Evolutionary conservation across 148 eudicot genomes (phyloP), one percentile per base, ranked within the genome.

Genomic region (Spergularia bocconei): DNA sequence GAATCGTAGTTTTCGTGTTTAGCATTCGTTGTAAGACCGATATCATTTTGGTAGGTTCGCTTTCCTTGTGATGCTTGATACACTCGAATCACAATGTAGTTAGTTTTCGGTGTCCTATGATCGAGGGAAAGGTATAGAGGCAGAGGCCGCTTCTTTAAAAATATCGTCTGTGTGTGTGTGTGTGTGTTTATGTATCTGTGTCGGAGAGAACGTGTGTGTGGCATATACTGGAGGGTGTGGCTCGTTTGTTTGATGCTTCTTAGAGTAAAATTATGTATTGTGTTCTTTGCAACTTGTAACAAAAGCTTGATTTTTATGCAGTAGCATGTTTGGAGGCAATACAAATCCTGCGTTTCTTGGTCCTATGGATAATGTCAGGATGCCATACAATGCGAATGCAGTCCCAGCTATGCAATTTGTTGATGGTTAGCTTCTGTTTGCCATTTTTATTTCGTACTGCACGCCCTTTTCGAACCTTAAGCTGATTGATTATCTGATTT

Each of bases 301-400:
- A 9, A 23, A 52, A 65, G 72, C 44, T 81, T 72, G 74, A 23
- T 5, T 80, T 60, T 69, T 9, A 57, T 54, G 66, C 80, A 89
- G 87, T 79, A 84, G 76, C 79, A 89, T 89, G 93, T 80, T 85
- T 72, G 92, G 86, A 63, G 84, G 74, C 71, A 78, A 76, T 78
- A 73, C 79, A 21, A 79, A 81, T 82, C 74, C 75, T 23, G 33
- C 59, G 51, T 70, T 81, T 77, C 86, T 87, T 19, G 75, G 76
- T 73, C 80, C 82, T 41, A 63, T 72, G 65, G 86, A 85, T 77
- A 78, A 75, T 58, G 76, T 75, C 63, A 66, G 74, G 71, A 62
- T 79, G 38, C 89, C 81, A n/a, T 82, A 75, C 80, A 80, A 79
- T 78, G 58, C 74, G 9, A 82, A 79, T 75, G 59, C 75, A 44